phyloP scores from a whole-genome alignment of 768 basidiomycete genomes.

The Tulasnella sp. region DNA sequence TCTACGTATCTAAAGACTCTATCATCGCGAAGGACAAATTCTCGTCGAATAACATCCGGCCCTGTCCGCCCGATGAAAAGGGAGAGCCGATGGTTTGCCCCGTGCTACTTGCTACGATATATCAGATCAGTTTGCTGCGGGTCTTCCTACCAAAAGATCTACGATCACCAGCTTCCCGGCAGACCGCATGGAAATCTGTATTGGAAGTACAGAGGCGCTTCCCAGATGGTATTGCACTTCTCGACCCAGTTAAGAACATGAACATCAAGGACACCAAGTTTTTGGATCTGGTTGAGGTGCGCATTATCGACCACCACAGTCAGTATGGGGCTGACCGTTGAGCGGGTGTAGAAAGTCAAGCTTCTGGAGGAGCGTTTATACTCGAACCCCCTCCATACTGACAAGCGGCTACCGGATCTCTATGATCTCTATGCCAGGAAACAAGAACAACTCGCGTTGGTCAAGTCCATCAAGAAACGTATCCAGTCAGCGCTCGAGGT shows the following conservation, averaged over 20 bases:
- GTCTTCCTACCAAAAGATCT: constrained; percentile 86
- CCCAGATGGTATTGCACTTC: constrained; percentile 71
- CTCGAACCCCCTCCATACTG: constrained; percentile 65
- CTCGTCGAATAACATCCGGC: constrained; percentile 52
- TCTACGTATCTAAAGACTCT: constrained; percentile 63
- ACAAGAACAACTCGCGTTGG: constrained; percentile 53
- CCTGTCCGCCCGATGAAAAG: constrained; percentile 60
- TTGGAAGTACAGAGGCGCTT: constrained; percentile 85
- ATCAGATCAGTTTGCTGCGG: constrained; percentile 77
- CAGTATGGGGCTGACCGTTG: not conserved
- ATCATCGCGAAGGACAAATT: constrained; percentile 38
- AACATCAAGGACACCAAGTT: constrained; percentile 93
- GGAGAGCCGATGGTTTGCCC: constrained; percentile 82
- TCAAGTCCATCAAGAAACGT: constrained; percentile 70
- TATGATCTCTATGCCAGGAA: constrained; percentile 76
- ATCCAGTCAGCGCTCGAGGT: constrained; percentile 88
- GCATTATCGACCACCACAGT: constrained; percentile 11
- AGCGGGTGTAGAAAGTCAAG: constrained; percentile 67
- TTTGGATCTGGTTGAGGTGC: constrained; percentile 69
- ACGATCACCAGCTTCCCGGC: constrained; percentile 59
- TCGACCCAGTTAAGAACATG: constrained; percentile 94
- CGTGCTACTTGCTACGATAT: constrained; percentile 75
- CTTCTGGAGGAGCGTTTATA: constrained; percentile 80
- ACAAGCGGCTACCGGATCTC: constrained; percentile 65
- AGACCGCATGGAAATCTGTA: constrained; percentile 83